Percentiles rank a stretch among this genome's conserved stretches.
These are phyloP conservation scores for Amyloporia xantha DNA, from an alignment of 768 basidiomycete genomes.

Conservation along the genomic window DNA sequence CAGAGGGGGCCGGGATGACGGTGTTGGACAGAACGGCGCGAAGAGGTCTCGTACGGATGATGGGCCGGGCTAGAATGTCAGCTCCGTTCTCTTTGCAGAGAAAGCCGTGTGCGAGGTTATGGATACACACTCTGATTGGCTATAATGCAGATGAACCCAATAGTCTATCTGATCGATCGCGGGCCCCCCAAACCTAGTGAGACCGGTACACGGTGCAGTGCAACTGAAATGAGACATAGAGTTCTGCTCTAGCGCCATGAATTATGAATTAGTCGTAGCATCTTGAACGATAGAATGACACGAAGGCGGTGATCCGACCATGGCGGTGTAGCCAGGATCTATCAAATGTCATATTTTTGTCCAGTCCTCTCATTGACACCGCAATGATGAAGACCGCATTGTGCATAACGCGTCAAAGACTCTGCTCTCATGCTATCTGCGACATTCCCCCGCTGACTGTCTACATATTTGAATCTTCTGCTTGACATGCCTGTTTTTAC, in stretches of 20 bases:
- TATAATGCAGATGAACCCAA: too few relatives aligned
- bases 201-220: too few relatives aligned
- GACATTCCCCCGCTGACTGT: not conserved
- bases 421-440: not conserved
- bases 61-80: conserved; percentile 6
- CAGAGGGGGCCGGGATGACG: conserved; percentile 8
- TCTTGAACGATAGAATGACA: too few relatives aligned
- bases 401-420: not conserved
- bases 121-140: too few relatives aligned
- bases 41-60: conserved; percentile 24
- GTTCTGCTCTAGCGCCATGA: too few relatives aligned
- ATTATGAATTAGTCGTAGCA: too few relatives aligned
- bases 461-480: not conserved
- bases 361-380: too few relatives aligned
- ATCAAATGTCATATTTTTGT: not conserved
- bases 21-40: conserved; percentile 20
- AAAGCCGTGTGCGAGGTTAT: not conserved
- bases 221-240: too few relatives aligned
- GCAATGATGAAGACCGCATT: not conserved
- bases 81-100: not conserved
- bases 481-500: conserved; percentile 18
- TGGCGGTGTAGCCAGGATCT: not conserved
- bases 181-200: too few relatives aligned
- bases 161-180: too few relatives aligned
- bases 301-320: too few relatives aligned